phyloP scores from a whole-genome alignment of 345 rosid species.

The Populus tremula region DNA sequence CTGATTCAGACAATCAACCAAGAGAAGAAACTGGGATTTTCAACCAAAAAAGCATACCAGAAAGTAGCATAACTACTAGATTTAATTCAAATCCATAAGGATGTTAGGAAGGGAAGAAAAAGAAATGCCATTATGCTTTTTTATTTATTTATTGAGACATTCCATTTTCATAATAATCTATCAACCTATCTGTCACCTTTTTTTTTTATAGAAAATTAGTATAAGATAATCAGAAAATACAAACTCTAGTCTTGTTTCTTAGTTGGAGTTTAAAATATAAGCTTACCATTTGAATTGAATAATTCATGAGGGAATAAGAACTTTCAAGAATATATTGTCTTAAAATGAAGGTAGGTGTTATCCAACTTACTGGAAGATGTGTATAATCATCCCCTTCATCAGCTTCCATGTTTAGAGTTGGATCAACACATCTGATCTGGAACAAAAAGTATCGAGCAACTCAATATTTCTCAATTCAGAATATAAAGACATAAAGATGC shows the following conservation, averaged over 20 bases:
- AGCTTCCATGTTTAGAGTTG: conserved; percentile 93
- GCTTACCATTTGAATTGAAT: background rate
- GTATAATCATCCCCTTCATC: conserved; percentile 93
- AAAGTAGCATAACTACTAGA: background rate
- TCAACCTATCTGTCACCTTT: background rate
- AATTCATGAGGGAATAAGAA: background rate
- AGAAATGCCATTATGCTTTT: too few species aligned
- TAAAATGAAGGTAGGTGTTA: background rate
- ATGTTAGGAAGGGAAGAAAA: background rate
- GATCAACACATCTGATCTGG: conserved; percentile 91
- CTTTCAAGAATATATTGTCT: background rate
- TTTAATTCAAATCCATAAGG: background rate
- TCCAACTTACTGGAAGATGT: conserved; percentile 76
- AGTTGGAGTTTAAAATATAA: background rate
- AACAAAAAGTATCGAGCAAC: background rate
- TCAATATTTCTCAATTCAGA: conserved; percentile 8
- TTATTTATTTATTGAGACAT: background rate
- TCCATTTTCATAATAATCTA: background rate
- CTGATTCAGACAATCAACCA: conserved; percentile 4
- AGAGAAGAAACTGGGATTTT: background rate
- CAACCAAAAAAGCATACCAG: background rate
- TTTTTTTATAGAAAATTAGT: background rate
- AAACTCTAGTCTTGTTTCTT: background rate
- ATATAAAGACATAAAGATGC: conserved; percentile 11
- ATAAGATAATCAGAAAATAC: background rate